Evolutionary conservation across 139 green algal species (phyloP).

Genomic region (Pseudopediastrum boryanum): DNA sequence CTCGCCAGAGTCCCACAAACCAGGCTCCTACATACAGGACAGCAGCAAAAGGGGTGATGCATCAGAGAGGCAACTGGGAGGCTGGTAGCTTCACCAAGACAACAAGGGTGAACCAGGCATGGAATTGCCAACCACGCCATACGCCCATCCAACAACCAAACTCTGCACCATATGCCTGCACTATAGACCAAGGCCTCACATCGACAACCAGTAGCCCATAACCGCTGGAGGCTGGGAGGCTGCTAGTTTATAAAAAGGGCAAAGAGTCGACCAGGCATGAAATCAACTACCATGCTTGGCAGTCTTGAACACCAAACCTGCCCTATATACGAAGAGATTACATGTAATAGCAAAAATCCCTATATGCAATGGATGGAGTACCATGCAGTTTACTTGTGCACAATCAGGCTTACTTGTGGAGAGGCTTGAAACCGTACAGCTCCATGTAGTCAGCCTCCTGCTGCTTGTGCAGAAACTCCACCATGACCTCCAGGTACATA

Average conservation of each 20-base stretch:
- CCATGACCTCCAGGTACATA: constrained; percentile 1
- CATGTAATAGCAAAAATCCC: neutral
- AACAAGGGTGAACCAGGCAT: too few species aligned
- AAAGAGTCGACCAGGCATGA: too few species aligned
- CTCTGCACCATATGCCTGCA: neutral
- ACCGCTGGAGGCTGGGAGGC: too few species aligned
- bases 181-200: too few species aligned
- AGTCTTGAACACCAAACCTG: too few species aligned
- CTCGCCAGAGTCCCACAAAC: neutral
- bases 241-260: too few species aligned
- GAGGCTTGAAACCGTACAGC: neutral
- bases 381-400: neutral
- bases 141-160: neutral
- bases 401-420: neutral
- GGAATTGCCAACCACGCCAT: neutral
- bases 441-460: neutral
- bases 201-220: too few species aligned
- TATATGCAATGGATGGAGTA: neutral
- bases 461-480: neutral
- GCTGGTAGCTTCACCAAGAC: too few species aligned
- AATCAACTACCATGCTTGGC: too few species aligned
- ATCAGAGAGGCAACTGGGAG: neutral
- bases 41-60: neutral
- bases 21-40: neutral
- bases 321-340: too few species aligned